Conservation (phyloP, 805 yeast species). For the Tetrapisispora taiwanensis region DNA sequence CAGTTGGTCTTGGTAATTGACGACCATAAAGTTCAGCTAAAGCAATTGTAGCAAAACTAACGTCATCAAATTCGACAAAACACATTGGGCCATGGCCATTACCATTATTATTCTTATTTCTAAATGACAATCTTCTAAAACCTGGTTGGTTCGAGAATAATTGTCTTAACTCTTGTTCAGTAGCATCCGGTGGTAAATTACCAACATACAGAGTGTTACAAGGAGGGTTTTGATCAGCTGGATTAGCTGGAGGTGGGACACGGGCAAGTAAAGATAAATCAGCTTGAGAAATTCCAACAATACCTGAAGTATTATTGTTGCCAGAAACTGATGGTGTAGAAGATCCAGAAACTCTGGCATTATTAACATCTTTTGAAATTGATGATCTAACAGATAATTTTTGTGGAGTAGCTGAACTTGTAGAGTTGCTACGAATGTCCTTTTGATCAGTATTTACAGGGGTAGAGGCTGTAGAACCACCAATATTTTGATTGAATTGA, state of each 20-base stretch:
- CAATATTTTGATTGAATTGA: not conserved
- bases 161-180: slow-evolving; percentile 83
- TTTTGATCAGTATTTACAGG: slow-evolving; percentile 1
- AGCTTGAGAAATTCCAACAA: slow-evolving; percentile 30
- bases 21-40: slow-evolving; percentile 89
- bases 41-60: slow-evolving; percentile 85
- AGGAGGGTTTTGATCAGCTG: slow-evolving; percentile 98
- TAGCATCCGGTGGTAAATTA: slow-evolving; percentile 94
- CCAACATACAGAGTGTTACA: slow-evolving; percentile 96
- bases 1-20: slow-evolving; percentile 68
- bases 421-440: not conserved
- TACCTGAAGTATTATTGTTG: not conserved
- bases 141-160: slow-evolving; percentile 85
- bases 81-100: slow-evolving; percentile 93
- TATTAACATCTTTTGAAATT: not conserved
- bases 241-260: slow-evolving; percentile 89
- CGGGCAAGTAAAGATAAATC: slow-evolving; percentile 66
- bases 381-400: slow-evolving; percentile 1
- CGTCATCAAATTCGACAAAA: slow-evolving; percentile 97
- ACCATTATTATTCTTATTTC: slow-evolving; percentile 52
- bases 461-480: not conserved
- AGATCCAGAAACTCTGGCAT: not conserved
- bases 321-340: not conserved
- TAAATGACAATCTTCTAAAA: slow-evolving; percentile 82
- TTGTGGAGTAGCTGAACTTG: slow-evolving; percentile 44